Conservation (phyloP, 352 stramenopile genomes). For the Elongisporangium undulatum region DNA sequence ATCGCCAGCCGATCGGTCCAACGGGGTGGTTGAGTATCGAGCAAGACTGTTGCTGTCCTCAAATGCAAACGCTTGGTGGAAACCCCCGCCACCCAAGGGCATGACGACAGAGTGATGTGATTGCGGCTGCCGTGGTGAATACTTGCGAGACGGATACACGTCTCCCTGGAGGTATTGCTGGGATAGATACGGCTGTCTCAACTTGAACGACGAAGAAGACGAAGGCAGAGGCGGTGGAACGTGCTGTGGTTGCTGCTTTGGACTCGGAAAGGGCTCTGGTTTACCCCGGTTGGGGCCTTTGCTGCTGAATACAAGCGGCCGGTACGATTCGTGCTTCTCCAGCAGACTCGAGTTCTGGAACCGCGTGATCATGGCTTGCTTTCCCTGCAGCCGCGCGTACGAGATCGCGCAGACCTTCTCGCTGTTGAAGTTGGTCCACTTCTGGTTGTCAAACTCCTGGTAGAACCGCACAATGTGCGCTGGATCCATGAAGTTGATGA, state of each 20-base stretch:
- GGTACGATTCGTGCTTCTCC: slow-evolving; percentile 92
- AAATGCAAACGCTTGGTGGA: too few species aligned
- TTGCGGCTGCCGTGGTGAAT: too few species aligned
- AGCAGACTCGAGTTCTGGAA: slow-evolving; percentile 98
- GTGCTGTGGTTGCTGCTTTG: slow-evolving; percentile 48
- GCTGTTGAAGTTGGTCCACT: slow-evolving; percentile 99
- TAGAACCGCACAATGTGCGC: slow-evolving; percentile 74
- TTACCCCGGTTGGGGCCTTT: slow-evolving; percentile 59
- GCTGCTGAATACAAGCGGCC: slow-evolving; percentile 89
- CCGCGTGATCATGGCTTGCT: slow-evolving; percentile 96
- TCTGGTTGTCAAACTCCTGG: slow-evolving; percentile 79
- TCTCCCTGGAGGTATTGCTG: too few species aligned
- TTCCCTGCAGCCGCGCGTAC: slow-evolving; percentile 97
- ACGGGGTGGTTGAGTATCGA: too few species aligned
- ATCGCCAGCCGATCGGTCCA: too few species aligned
- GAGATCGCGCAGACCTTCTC: slow-evolving; percentile 99
- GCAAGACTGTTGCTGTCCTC: too few species aligned
- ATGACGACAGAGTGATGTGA: too few species aligned
- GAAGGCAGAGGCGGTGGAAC: not conserved
- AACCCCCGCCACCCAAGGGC: too few species aligned
- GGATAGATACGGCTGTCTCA: too few species aligned
- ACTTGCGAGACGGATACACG: too few species aligned
- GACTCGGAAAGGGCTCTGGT: slow-evolving; percentile 59
- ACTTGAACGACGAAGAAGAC: too few species aligned
- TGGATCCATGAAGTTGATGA: slow-evolving; percentile 98